A percentile compares a stretch with the other conserved stretches of the same genome.
Conservation (phyloP, 768 basidiomycete genomes). For the Phlegmacium glaucopus region DNA sequence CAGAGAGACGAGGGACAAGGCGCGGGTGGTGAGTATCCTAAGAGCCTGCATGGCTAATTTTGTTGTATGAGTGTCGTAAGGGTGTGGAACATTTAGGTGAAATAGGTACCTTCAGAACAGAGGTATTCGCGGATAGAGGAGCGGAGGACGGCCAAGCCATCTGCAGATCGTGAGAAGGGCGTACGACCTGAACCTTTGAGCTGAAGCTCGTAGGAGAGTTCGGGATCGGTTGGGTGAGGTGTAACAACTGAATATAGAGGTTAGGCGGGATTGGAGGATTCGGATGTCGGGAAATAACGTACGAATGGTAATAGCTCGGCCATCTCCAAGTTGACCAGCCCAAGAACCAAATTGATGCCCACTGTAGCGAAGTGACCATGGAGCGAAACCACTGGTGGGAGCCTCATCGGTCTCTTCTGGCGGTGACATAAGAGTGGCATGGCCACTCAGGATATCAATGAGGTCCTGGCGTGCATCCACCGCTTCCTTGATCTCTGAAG, state of each 20-base stretch:
- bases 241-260: slow-evolving; percentile 58
- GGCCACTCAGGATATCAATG: slow-evolving; percentile 78
- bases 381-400: slow-evolving; percentile 43
- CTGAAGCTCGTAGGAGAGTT: slow-evolving; percentile 76
- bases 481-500: slow-evolving; percentile 31
- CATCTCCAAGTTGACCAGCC: slow-evolving; percentile 96
- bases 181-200: slow-evolving; percentile 94
- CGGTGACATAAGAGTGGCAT: slow-evolving; percentile 61
- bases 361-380: slow-evolving; percentile 90
- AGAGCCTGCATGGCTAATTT: slow-evolving; percentile 59
- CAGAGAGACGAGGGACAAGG: slow-evolving; percentile 74
- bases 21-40: slow-evolving; percentile 83
- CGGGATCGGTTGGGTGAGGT: slow-evolving; percentile 57
- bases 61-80: background rate
- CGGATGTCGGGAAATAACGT: slow-evolving; percentile 11
- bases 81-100: background rate
- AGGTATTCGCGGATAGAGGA: slow-evolving; percentile 94
- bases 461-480: slow-evolving; percentile 62
- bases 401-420: slow-evolving; percentile 10
- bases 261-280: background rate
- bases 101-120: slow-evolving; percentile 72
- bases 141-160: slow-evolving; percentile 93
- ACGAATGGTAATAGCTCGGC: slow-evolving; percentile 87
- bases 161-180: slow-evolving; percentile 88
- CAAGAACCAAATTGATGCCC: slow-evolving; percentile 88